Conservation (phyloP, 495 filamentous ascomycete species). For the Cetradonia linearis region DNA sequence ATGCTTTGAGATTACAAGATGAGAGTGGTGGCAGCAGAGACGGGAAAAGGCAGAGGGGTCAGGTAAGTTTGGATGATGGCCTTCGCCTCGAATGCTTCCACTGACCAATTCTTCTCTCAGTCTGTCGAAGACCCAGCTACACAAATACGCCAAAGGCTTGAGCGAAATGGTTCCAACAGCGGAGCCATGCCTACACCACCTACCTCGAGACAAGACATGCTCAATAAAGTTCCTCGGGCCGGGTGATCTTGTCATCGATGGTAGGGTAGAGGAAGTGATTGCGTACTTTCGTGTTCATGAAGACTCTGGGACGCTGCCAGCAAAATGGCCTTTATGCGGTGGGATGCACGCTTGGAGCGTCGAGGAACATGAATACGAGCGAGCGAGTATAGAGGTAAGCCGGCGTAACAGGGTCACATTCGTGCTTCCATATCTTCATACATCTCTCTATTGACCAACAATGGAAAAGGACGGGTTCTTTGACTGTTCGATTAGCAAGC, state of each 20-base stretch:
- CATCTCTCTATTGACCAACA: conserved; percentile 10
- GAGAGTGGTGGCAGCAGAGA: conserved; percentile 41
- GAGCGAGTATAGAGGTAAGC: conserved; percentile 11
- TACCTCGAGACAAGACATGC: conserved; percentile 22
- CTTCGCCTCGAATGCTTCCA: background rate
- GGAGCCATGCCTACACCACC: conserved; percentile 17
- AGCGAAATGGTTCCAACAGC: conserved; percentile 19
- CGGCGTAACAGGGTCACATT: conserved; percentile 8
- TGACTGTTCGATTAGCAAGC: conserved; percentile 7
- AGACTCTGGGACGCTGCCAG: conserved; percentile 1
- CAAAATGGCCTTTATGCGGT: background rate
- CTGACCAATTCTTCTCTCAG: background rate
- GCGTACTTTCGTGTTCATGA: conserved; percentile 11
- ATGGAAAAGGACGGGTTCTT: background rate
- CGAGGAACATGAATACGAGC: background rate
- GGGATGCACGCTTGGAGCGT: conserved; percentile 4
- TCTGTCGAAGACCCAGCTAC: conserved; percentile 21
- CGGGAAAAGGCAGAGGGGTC: conserved; percentile 37
- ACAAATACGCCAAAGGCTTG: conserved; percentile 22
- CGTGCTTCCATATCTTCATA: conserved; percentile 11
- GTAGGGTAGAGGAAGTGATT: background rate
- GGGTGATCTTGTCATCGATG: conserved; percentile 5
- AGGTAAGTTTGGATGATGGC: conserved; percentile 32
- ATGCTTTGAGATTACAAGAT: conserved; percentile 77
- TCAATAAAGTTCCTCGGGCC: conserved; percentile 22